These are phyloP conservation scores for Alternaria sp. DNA, from an alignment of 2,329 filamentous ascomycete genomes.

Conservation along the genomic window DNA sequence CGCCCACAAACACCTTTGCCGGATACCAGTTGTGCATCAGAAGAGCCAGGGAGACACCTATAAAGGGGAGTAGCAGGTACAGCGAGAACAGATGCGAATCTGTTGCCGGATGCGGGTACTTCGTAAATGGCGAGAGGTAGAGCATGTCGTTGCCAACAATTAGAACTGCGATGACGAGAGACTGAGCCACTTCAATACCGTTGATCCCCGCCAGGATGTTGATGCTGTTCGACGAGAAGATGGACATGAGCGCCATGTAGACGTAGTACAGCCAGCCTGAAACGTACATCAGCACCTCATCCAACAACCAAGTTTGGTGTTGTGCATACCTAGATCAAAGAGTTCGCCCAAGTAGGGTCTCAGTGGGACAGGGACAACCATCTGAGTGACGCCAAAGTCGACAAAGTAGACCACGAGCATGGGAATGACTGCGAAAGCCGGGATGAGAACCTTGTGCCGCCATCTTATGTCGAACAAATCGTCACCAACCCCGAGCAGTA, in stretches of 20 bases:
- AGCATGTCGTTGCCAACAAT: constrained; percentile 86
- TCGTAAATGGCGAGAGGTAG: constrained; percentile 76
- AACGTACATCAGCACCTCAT: constrained; percentile 26
- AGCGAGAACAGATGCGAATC: constrained; percentile 96
- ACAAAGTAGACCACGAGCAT: constrained; percentile 98
- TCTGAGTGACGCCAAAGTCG: constrained; percentile 95
- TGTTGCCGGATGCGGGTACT: constrained; percentile 89
- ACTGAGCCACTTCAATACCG: constrained; percentile 95
- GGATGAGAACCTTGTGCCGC: constrained; percentile 99
- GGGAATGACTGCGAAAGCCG: constrained; percentile 89
- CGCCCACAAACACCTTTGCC: constrained; percentile 92
- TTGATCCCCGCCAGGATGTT: constrained; percentile 99
- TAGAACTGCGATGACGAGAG: constrained; percentile 84
- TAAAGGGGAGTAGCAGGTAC: constrained; percentile 91
- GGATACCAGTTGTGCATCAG: constrained; percentile 96
- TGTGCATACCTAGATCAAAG: constrained; percentile 71
- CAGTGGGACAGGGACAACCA: constrained; percentile 87
- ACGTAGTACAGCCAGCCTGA: constrained; percentile 75
- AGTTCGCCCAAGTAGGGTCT: constrained; percentile 85
- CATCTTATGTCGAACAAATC: constrained; percentile 98
- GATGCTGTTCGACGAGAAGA: constrained; percentile 98
- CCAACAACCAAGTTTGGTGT: background rate
- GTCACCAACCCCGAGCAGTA: constrained; percentile 90
- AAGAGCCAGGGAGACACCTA: constrained; percentile 88
- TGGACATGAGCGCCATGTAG: constrained; percentile 96